These are phyloP conservation scores for Dipsacomyces acuminosporus DNA, from an alignment of 371 early-diverging fungal genomes.

Conservation along the genomic window DNA sequence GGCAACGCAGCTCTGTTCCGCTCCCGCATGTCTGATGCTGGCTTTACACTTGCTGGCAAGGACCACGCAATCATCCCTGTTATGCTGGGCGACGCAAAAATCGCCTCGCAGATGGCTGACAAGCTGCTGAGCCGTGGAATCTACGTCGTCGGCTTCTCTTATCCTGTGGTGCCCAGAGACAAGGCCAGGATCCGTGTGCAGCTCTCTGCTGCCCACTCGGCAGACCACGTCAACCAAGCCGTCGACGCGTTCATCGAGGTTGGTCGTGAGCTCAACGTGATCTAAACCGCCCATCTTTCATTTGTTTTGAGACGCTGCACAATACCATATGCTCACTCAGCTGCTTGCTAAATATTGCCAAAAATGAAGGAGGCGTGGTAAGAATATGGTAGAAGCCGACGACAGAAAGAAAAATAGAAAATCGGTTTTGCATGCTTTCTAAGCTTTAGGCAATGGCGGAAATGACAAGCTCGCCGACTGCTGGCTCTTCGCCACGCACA, in stretches of 20 bases:
- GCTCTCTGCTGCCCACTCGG: conserved; percentile 57
- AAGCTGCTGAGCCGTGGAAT: conserved; percentile 55
- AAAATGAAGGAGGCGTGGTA: too few species aligned
- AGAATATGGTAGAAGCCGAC: too few species aligned
- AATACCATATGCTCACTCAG: too few species aligned
- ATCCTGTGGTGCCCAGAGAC: conserved; percentile 63
- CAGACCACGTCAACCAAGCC: conserved; percentile 53
- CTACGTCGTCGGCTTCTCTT: conserved; percentile 62
- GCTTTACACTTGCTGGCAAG: conserved; percentile 55
- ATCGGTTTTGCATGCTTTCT: too few species aligned
- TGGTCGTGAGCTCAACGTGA: conserved; percentile 53
- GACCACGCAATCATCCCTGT: conserved; percentile 60
- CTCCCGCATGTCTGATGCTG: conserved; percentile 50
- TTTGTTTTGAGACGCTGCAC: too few species aligned
- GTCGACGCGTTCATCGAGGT: conserved; percentile 55
- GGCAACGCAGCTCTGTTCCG: conserved; percentile 55
- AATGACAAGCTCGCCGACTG: conserved; percentile 69
- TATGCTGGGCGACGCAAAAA: conserved; percentile 59
- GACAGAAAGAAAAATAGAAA: too few species aligned
- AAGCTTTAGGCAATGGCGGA: conserved; percentile 62
- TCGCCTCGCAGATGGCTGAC: conserved; percentile 56
- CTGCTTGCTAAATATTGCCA: too few species aligned
- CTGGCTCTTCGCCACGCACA: conserved; percentile 66
- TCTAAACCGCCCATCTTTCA: too few species aligned
- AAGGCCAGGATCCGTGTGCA: conserved; percentile 62